Percentiles rank a stretch among this genome's conserved stretches.
These are phyloP conservation scores for Fusarium palustre DNA, from an alignment of 2,329 filamentous ascomycete genomes.

Conservation along the genomic window DNA sequence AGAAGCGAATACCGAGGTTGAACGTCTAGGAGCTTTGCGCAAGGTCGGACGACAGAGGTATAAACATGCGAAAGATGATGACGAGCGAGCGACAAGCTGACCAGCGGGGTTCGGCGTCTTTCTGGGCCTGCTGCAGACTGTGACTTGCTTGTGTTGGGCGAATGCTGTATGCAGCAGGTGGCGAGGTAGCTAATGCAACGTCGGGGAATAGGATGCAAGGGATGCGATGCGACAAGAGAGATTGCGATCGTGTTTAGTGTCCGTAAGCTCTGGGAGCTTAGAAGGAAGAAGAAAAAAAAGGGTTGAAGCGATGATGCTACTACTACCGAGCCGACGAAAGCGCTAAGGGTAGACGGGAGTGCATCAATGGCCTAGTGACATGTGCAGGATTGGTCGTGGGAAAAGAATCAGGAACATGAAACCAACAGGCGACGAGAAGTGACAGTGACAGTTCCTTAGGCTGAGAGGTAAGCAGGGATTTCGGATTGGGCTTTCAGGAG, in stretches of 20 bases:
- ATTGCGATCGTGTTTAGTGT: constrained; percentile 17
- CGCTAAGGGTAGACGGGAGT: constrained; percentile 37
- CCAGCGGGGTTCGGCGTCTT: constrained; percentile 36
- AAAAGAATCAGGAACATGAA: constrained; percentile 39
- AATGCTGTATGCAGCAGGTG: constrained; percentile 25
- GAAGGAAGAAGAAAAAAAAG: background rate
- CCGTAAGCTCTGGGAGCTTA: constrained; percentile 14
- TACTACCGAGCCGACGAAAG: background rate
- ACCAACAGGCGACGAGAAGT: constrained; percentile 20
- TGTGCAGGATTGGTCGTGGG: constrained; percentile 30
- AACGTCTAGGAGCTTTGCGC: constrained; percentile 23
- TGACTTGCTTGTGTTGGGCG: constrained; percentile 28
- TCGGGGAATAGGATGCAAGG: constrained; percentile 20
- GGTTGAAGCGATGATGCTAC: background rate
- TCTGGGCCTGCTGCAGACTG: constrained; percentile 30
- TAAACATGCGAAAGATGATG: constrained; percentile 26
- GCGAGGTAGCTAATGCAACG: constrained; percentile 35
- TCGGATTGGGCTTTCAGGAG: constrained; percentile 2
- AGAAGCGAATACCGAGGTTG: constrained; percentile 18
- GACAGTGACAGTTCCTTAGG: constrained; percentile 2
- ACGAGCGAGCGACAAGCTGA: constrained; percentile 38
- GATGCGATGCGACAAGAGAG: constrained; percentile 29
- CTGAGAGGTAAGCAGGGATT: constrained; percentile 5
- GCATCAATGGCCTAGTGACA: constrained; percentile 39
- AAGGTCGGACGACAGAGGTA: constrained; percentile 30